Evolutionary conservation across 2,329 filamentous ascomycete genomes (phyloP).

Genomic region (Diaporthe australafricana): DNA sequence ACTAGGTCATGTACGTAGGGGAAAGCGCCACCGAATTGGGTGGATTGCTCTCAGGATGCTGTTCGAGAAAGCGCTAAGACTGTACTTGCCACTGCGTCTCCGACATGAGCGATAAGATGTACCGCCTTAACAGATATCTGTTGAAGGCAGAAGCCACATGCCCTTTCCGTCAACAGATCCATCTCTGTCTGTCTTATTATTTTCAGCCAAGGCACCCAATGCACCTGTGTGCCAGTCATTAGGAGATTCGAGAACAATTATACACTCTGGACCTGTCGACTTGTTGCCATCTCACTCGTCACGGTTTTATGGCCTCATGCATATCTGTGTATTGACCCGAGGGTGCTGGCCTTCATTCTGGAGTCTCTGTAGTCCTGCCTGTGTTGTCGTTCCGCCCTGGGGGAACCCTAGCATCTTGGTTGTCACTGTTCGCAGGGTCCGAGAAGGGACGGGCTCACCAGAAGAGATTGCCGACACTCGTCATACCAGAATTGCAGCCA

Average conservation of each 20-base stretch:
- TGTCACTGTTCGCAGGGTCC: not conserved
- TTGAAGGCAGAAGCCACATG: conserved; percentile 15
- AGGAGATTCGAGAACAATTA: not conserved
- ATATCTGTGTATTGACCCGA: not conserved
- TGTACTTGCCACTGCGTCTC: not conserved
- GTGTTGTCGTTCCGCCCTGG: not conserved
- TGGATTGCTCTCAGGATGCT: not conserved
- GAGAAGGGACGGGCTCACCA: not conserved
- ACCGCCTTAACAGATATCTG: not conserved
- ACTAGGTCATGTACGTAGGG: conserved; percentile 32
- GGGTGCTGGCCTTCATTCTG: not conserved
- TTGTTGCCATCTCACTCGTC: not conserved
- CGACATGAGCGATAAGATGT: conserved; percentile 5
- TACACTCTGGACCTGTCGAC: not conserved
- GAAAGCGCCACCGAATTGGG: conserved; percentile 20
- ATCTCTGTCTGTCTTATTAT: not conserved
- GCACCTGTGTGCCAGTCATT: not conserved
- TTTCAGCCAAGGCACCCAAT: not conserved
- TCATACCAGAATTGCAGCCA: conserved; percentile 20
- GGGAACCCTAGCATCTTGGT: not conserved
- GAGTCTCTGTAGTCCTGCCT: not conserved
- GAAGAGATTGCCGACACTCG: conserved; percentile 24
- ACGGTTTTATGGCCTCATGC: too few relatives aligned
- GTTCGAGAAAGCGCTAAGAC: not conserved
- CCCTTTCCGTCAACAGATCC: conserved; percentile 26